Conservation (phyloP, 768 basidiomycete genomes). For the Russula brevipes region DNA sequence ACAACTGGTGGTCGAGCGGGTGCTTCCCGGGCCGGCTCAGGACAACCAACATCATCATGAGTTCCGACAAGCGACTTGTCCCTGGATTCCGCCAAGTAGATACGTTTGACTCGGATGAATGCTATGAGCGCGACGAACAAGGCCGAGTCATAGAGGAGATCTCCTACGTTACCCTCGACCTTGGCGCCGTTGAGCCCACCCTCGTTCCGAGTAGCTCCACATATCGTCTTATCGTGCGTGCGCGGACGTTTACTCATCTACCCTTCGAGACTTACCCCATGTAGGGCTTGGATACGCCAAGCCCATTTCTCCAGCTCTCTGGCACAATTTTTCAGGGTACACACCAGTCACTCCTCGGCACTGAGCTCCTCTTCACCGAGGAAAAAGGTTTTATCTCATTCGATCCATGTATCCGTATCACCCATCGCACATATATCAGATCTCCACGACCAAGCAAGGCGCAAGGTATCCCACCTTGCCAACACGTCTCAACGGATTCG, state of each 20-base stretch:
- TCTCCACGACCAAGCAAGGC: slow-evolving; percentile 44
- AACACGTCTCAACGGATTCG: slow-evolving; percentile 62
- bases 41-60: background rate
- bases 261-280: background rate
- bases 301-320: slow-evolving; percentile 70
- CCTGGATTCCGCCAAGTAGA: slow-evolving; percentile 66
- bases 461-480: slow-evolving; percentile 50
- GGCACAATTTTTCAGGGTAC: slow-evolving; percentile 69
- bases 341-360: slow-evolving; percentile 64
- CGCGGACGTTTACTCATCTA: slow-evolving; percentile 30
- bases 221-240: slow-evolving; percentile 70
- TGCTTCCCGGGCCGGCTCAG: background rate
- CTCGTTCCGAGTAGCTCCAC: slow-evolving; percentile 65
- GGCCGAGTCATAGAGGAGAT: slow-evolving; percentile 46
- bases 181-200: slow-evolving; percentile 66
- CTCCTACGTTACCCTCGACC: slow-evolving; percentile 67
- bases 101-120: slow-evolving; percentile 59
- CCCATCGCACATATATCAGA: slow-evolving; percentile 31
- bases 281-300: slow-evolving; percentile 69
- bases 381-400: slow-evolving; percentile 44
- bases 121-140: slow-evolving; percentile 47
- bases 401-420: background rate
- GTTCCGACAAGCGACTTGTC: slow-evolving; percentile 32
- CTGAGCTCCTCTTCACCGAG: slow-evolving; percentile 72
- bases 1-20: background rate